phyloP scores from a whole-genome alignment of 345 rosid species.

The thale cress (Arabidopsis thaliana) region DNA sequence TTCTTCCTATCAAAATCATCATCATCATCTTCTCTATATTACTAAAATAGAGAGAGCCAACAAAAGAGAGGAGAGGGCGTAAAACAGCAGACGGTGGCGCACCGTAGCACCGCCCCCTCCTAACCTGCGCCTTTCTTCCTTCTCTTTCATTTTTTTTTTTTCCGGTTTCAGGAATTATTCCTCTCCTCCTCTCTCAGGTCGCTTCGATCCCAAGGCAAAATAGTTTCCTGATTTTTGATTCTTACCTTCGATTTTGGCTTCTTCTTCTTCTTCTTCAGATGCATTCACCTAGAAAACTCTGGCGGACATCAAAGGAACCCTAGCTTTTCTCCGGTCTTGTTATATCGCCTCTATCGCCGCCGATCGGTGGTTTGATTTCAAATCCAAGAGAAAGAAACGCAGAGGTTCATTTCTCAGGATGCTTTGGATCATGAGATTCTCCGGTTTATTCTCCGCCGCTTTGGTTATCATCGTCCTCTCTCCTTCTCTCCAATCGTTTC shows the following conservation, averaged over 20 bases:
- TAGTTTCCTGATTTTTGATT: background rate
- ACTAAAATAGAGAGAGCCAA: conserved; percentile 34
- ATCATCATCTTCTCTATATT: conserved; percentile 28
- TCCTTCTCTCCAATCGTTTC: conserved; percentile 82
- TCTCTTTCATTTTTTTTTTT: background rate
- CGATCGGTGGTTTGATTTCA: conserved; percentile 54
- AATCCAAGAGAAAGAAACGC: conserved; percentile 50
- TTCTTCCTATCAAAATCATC: background rate
- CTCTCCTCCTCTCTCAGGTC: conserved; percentile 42
- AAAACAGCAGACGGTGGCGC: conserved; percentile 57
- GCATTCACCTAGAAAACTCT: conserved; percentile 44
- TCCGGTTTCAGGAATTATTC: conserved; percentile 34
- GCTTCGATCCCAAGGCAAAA: conserved; percentile 44
- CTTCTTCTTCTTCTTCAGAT: conserved; percentile 1
- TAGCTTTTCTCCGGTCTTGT: conserved; percentile 48
- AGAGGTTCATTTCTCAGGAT: conserved; percentile 56
- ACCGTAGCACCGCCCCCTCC: conserved; percentile 55
- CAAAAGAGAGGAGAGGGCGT: conserved; percentile 44
- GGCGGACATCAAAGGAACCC: conserved; percentile 63
- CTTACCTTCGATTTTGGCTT: background rate
- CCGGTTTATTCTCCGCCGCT: conserved; percentile 76
- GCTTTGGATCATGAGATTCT: conserved; percentile 76
- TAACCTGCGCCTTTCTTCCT: conserved; percentile 47
- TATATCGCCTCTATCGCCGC: conserved; percentile 47
- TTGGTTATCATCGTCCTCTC: conserved; percentile 76